Evolutionary conservation across 768 basidiomycete species (phyloP).

Genomic region (Lepiota venenata): DNA sequence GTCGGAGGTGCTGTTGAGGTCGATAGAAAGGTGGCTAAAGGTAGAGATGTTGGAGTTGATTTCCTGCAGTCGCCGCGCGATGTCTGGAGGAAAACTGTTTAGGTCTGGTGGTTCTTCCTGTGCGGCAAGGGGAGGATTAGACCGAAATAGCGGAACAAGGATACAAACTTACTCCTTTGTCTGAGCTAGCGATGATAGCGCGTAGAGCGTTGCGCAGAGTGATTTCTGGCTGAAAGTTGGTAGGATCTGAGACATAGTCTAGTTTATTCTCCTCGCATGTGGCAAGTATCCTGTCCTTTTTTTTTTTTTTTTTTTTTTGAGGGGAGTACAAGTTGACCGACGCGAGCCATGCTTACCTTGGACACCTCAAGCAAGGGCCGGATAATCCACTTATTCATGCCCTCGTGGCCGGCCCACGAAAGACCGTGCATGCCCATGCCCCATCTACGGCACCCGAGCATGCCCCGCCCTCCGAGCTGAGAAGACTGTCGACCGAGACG

Average conservation of each 20-base stretch:
- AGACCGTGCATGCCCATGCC: slow-evolving; percentile 63
- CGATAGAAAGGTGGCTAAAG: slow-evolving; percentile 22
- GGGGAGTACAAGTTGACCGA: not conserved
- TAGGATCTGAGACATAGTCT: slow-evolving; percentile 60
- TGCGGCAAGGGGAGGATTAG: not conserved
- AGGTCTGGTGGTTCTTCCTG: slow-evolving; percentile 12
- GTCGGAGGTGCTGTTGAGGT: slow-evolving; percentile 30
- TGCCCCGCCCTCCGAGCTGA: slow-evolving; percentile 58
- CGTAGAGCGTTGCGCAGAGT: slow-evolving; percentile 61
- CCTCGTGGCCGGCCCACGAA: slow-evolving; percentile 45
- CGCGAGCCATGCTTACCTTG: slow-evolving; percentile 47
- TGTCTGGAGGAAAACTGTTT: slow-evolving; percentile 22
- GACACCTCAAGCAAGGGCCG: slow-evolving; percentile 65
- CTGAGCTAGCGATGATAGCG: not conserved
- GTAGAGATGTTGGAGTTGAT: slow-evolving; percentile 28
- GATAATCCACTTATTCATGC: slow-evolving; percentile 67
- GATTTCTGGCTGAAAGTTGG: slow-evolving; percentile 71
- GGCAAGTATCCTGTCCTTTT: slow-evolving; percentile 75
- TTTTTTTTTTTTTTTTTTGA: no score
- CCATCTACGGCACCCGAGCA: slow-evolving; percentile 66
- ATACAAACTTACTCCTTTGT: slow-evolving; percentile 4
- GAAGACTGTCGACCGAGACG: slow-evolving; percentile 59
- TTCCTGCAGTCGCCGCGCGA: slow-evolving; percentile 26
- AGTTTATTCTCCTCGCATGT: slow-evolving; percentile 66
- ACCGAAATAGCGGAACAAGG: not conserved